Evolutionary conservation across 2,329 filamentous ascomycete species (phyloP).

Genomic region (Nigrospora osmanthi): DNA sequence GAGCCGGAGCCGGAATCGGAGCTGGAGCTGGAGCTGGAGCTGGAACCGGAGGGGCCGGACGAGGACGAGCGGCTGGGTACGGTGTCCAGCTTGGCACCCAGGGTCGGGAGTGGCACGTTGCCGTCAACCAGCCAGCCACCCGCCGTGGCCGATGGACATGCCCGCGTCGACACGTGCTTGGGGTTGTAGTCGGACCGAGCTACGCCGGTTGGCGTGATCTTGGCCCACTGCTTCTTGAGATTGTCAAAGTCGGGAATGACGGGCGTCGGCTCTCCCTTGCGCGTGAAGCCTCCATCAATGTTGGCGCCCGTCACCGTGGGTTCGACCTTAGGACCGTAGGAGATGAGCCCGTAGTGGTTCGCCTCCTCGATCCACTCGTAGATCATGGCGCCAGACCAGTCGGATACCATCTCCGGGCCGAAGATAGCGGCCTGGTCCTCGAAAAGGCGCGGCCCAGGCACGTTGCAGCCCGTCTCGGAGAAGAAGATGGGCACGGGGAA

Average conservation of each 20-base stretch:
- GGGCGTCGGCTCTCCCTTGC: slow-evolving; percentile 66
- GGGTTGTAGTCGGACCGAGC: slow-evolving; percentile 58
- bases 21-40: slow-evolving; percentile 17
- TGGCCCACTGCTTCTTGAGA: slow-evolving; percentile 69
- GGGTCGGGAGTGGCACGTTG: slow-evolving; percentile 58
- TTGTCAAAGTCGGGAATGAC: slow-evolving; percentile 72
- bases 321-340: slow-evolving; percentile 57
- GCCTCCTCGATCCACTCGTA: slow-evolving; percentile 70
- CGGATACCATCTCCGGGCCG: slow-evolving; percentile 46
- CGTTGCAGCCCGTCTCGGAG: slow-evolving; percentile 70
- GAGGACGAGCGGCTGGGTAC: slow-evolving; percentile 21
- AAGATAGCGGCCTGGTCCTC: slow-evolving; percentile 67
- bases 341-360: slow-evolving; percentile 57
- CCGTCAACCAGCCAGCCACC: slow-evolving; percentile 68
- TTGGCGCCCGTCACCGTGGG: slow-evolving; percentile 43
- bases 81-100: slow-evolving; percentile 42
- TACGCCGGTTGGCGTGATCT: slow-evolving; percentile 61
- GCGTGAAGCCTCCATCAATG: slow-evolving; percentile 58
- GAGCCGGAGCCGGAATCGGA: slow-evolving; percentile 18
- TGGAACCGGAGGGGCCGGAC: slow-evolving; percentile 20
- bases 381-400: slow-evolving; percentile 66
- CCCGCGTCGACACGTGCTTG: slow-evolving; percentile 50
- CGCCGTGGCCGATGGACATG: slow-evolving; percentile 62
- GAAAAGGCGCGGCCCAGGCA: slow-evolving; percentile 56
- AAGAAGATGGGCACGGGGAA: slow-evolving; percentile 68